Evolutionary conservation across 257 asterid species (phyloP).

Genomic region (Datura wrightii): DNA sequence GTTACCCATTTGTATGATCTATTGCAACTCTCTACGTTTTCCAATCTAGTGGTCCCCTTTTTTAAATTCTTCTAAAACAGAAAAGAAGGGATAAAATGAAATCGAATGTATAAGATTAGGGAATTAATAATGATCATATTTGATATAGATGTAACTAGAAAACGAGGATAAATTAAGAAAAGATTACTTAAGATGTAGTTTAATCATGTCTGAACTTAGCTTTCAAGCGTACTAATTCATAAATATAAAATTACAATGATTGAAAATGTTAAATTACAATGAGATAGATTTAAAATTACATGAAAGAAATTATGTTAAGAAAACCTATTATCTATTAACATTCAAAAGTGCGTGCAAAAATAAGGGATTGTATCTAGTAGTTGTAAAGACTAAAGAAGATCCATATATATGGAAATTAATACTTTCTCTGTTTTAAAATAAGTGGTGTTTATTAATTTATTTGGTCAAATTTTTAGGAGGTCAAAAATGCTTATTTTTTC

Average conservation of each 20-base stretch:
- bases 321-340: neutral
- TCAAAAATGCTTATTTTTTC: too few species aligned
- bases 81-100: too few species aligned
- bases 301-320: neutral
- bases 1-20: constrained; percentile 36
- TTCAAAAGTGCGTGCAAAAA: neutral
- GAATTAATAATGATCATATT: neutral
- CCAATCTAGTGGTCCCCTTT: constrained; percentile 19
- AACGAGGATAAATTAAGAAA: neutral
- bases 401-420: too few species aligned
- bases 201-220: neutral
- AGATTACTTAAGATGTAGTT: neutral
- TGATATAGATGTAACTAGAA: neutral
- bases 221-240: neutral
- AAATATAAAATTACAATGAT: neutral
- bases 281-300: neutral
- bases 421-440: too few species aligned
- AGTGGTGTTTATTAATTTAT: too few species aligned
- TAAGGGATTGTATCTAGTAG: neutral
- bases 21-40: neutral
- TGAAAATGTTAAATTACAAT: neutral
- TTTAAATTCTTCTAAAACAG: neutral
- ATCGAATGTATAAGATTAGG: too few species aligned
- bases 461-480: too few species aligned
- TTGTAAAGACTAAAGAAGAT: neutral